Evolutionary conservation across 768 basidiomycete genomes (phyloP), one percentile per base, ranked within the genome.

Genomic region (Rickenella mellea): DNA sequence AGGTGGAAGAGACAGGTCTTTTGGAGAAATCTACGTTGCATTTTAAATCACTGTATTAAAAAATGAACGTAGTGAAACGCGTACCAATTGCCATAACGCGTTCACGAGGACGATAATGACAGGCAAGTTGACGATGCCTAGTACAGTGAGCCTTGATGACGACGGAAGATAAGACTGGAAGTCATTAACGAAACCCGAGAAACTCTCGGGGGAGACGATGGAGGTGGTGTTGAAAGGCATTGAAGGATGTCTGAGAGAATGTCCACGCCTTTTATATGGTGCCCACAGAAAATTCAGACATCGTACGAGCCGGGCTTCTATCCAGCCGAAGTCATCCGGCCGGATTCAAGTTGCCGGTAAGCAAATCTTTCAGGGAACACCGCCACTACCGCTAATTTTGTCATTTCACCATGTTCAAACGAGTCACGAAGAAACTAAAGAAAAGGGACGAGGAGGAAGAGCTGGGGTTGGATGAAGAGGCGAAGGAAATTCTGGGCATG

Each of bases 61-160:
- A 21, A 0, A 37, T 37, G 6, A 11, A n/a, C 8, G 3, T 29
- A 17, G 21, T 19, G 45, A 31, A 12, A 37, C 2, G 62, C 78
- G 41, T 56, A 89, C 91, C 50, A 90, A 58, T 60, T 97, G 93
- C 54, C 76, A 72, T 5, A 90, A 55, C 37, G 83, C 74, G 56
- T 97, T 92, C 44, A 90, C 55, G 6, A 79, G 49, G 37, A 93
- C 72, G 39, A 68, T 73, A 48, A 87, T 50, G 37, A 88, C 30
- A 2, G 90, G 88, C 11, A 78, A 61, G 48, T 80, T 87, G 31
- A 92, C 52, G 38, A 88, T 35, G 3, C 55, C 49, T 51, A 61
- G 69, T 49, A 65, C 72, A 51, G 51, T 45, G 22, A 61, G 41
- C 25, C 54, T 55, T 8, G 46, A 35, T 2, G 48, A 45, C 4